Base-by-base conservation (phyloP, 2,329 filamentous ascomycete genomes). In the Scytalidium sp. region DNA sequence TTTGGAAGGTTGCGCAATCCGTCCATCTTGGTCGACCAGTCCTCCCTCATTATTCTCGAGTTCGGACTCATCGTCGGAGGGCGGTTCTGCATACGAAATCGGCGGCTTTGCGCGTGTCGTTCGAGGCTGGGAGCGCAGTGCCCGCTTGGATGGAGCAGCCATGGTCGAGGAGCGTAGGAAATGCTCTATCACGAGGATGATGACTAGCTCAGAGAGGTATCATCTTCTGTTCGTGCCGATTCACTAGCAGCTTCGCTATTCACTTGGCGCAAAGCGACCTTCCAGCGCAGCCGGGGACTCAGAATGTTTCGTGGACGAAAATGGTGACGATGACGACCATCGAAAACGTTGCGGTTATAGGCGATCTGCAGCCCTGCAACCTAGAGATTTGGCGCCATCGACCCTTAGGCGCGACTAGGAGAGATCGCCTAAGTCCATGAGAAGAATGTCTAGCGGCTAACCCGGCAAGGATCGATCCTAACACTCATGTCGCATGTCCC, bases 61-160 rank as follows among this genome's bases (percentile, higher is more conserved):
- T 13, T 36, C 32, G 32, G 13, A 9, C 17, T 56, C 54, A 23
- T 23, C 47, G 22, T 55, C 55, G 21, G 56, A 51, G 19, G 54
- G 52, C 9, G 50, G 43, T 45, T 64, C 62, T 19, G 57, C 55
- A 43, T 64, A 64, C 7, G 60, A 62, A n/a, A 63, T 51, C 7
- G 46, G 13, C 6, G 56, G 50, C 50, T 57, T 62, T 2, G 52
- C 19, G 49, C 61, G 54, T n/a, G 55, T 59, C n/a, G 53, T 32
- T 40, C 57, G 53, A 21, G 50, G 48, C 13, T 46, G 46, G 10
- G 49, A 51, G 13, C 53, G 45, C 45, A 53, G 43, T 36, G 45
- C 50, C 32, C 52, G 49, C 15, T 45, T 47, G 27, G 41, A 25
- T 25, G 42, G 19, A 22, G 49, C 2, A 47, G 55, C 45, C 51